Evolutionary conservation across 352 stramenopile genomes (phyloP), one percentile per base, ranked within the genome.

Genomic region (Globisporangium emineosum): DNA sequence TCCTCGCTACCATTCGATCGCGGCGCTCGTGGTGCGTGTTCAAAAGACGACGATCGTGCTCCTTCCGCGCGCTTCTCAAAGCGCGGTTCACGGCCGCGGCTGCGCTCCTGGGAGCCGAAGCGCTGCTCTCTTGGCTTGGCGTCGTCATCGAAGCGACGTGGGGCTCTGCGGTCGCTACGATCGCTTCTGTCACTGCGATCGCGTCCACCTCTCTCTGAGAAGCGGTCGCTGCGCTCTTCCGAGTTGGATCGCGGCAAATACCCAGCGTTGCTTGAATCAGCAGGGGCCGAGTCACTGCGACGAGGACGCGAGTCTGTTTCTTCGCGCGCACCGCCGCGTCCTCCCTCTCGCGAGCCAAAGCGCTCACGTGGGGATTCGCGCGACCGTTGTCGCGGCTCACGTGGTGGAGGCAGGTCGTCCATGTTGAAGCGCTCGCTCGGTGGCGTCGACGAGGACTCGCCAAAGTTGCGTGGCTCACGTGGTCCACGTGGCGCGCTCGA

Each of bases 401-500:
- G 29, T n/a, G 37, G 37, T 45, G 37, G 37, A 8, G 52, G 52
- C 30, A 33, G 12, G 42, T 58, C 42, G 19, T 42, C 40, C 54
- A 63, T 54, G 52, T 62, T 40, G 47, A 62, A 67, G 42, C 61
- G 61, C 53, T 67, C 61, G 23, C 19, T 27, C 29, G 37, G 29
- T 4, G 61, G 61, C 1, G 53, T 62, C 27, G 42, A 60, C n/a
- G 37, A 32, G 3, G 52, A 62, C 30, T 67, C 61, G 30, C 61
- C 61, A 57, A 67, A 67, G 61, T 67, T 67, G 40, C 61, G 52
- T 8, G 61, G 61, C 32, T 60, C 40, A 17, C 61, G 52, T 21
- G 47, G 49, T 5, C 59, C 47, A 19, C 43, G 37, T 19, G 27
- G 21, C 52, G 27, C 37, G 19, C 56, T 62, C 37, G 40, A 54